phyloP scores from a whole-genome alignment of 2,329 filamentous ascomycete genomes.

The Claviceps cyperi region DNA sequence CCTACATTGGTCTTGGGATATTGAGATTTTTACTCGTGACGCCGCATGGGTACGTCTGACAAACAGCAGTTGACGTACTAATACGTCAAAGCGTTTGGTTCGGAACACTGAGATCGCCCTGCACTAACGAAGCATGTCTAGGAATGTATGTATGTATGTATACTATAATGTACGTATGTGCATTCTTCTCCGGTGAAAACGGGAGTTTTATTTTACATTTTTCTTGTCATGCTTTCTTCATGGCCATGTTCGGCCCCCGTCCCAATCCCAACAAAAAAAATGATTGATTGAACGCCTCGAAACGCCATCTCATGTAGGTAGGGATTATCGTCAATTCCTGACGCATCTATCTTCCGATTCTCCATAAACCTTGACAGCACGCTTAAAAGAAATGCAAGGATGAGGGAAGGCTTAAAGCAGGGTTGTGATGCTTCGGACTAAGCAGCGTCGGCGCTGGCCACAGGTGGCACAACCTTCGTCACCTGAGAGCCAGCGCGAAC shows the following conservation, averaged over 20 bases:
- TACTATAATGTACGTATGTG: neutral
- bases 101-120: too few species aligned
- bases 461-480: slow-evolving; percentile 68
- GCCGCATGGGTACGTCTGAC: too few species aligned
- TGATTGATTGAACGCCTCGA: neutral
- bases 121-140: neutral
- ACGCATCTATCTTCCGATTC: neutral
- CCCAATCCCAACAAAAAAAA: neutral
- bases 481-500: slow-evolving; percentile 75
- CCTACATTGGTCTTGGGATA: too few species aligned
- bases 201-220: too few species aligned
- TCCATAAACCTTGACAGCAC: neutral
- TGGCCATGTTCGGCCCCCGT: neutral
- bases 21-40: too few species aligned
- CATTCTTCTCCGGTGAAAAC: too few species aligned
- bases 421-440: slow-evolving; percentile 20
- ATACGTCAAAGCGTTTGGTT: too few species aligned
- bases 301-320: slow-evolving; percentile 4
- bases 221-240: too few species aligned
- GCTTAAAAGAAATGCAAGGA: slow-evolving; percentile 1
- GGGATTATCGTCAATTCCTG: neutral
- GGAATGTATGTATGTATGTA: neutral
- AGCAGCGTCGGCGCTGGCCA: slow-evolving; percentile 72
- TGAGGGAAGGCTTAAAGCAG: neutral
- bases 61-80: too few species aligned